phyloP scores from a whole-genome alignment of 352 stramenopile genomes.

The Globisporangium sylvaticum region DNA sequence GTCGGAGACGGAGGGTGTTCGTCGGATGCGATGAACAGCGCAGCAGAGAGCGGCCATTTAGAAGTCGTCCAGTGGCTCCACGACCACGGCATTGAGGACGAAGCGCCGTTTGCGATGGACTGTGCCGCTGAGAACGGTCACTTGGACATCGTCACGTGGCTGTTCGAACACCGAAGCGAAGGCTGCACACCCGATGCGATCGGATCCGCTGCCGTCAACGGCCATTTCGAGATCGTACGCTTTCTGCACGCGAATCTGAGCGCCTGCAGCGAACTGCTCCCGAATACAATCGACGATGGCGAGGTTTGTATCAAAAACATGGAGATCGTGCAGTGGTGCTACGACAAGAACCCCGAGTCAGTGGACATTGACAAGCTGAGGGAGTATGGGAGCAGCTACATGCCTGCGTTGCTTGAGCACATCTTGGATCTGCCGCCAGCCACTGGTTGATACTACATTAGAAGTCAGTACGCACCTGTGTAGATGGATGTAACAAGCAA shows the following conservation, averaged over 20 bases:
- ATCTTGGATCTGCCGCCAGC: neutral
- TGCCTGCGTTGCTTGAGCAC: neutral
- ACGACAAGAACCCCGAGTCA: neutral
- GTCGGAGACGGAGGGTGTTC: neutral
- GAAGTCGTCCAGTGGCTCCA: conserved; percentile 22
- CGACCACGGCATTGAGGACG: neutral
- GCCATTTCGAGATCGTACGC: neutral
- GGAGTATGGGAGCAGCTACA: neutral
- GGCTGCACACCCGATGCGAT: neutral
- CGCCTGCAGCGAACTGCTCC: neutral
- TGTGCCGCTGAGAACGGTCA: neutral
- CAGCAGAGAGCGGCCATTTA: conserved; percentile 17
- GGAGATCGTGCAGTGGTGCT: neutral
- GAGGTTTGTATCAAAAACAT: neutral
- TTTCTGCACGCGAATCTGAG: neutral
- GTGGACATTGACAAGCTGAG: neutral
- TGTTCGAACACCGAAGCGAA: neutral
- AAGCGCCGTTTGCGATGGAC: neutral
- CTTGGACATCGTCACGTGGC: neutral
- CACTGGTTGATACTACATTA: neutral
- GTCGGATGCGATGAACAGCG: neutral
- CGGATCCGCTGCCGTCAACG: neutral
- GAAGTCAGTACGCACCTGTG: neutral
- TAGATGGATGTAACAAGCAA: neutral
- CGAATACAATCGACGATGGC: neutral